Percentiles rank a stretch among this genome's conserved stretches.
phyloP scores from a whole-genome alignment of 306 rosid genomes.

The Cucumis hystrix region DNA sequence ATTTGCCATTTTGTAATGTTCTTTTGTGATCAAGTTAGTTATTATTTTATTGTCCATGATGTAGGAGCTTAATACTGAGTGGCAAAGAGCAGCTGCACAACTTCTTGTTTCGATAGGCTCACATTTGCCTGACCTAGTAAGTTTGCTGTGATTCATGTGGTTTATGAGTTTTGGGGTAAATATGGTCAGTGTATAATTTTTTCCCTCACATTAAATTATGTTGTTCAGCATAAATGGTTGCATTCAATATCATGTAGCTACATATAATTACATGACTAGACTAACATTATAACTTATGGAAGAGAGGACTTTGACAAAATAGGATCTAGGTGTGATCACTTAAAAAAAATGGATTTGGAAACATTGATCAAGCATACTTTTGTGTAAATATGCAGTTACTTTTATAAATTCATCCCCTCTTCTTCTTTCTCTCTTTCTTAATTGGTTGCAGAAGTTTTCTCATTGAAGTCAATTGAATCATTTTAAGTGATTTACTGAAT shows the following conservation, averaged over 20 bases:
- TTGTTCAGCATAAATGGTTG: neutral
- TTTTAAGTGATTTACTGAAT: too few species aligned
- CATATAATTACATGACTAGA: neutral
- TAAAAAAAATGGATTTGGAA: too few species aligned
- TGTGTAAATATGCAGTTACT: too few species aligned
- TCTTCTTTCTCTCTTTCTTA: too few species aligned
- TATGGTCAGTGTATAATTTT: neutral
- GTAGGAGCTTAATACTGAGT: constrained; percentile 75
- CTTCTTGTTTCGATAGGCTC: constrained; percentile 85
- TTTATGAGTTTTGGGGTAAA: neutral
- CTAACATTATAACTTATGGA: too few species aligned
- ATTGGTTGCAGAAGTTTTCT: too few species aligned
- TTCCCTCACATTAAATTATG: neutral
- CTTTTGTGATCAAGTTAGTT: neutral
- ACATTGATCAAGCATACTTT: too few species aligned
- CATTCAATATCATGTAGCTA: neutral
- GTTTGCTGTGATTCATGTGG: constrained; percentile 14
- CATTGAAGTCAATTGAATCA: too few species aligned
- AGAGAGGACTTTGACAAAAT: too few species aligned
- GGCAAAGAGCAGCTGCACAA: constrained; percentile 89
- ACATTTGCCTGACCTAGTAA: constrained; percentile 86
- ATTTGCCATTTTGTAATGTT: neutral
- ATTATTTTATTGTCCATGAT: constrained; percentile 15
- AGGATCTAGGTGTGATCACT: too few species aligned
- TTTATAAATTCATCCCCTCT: too few species aligned